Base-by-base conservation (phyloP, 2,329 filamentous ascomycete species). In the Neonectria coccinea region DNA sequence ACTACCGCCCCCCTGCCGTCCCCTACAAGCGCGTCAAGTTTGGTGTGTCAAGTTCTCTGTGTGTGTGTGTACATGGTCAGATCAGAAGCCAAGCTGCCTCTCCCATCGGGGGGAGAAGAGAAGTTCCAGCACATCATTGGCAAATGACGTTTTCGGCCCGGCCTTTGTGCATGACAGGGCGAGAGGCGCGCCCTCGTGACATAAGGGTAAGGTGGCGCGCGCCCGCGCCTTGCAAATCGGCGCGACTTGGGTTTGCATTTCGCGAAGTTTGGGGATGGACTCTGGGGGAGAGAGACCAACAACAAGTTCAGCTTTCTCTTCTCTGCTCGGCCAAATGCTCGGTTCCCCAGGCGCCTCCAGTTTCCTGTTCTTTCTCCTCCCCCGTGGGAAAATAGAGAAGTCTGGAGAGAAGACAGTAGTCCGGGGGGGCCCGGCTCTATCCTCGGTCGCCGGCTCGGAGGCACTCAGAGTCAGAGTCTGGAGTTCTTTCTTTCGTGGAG, bases 141-240 rank as follows among this genome's bases (percentile, higher is more conserved):
- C 63, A 68, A 60, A 60, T 71, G 70, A 67, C 70, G 70, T 73
- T 72, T 72, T 73, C 71, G 70, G 71, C 56, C 67, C 71, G 71
- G 70, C 65, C 60, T 64, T 56, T 73, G 71, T 73, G 71, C 70
- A 70, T 73, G 70, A 64, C 69, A 67, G 59, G 59, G 59, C 66
- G 67, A 70, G 60, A 63, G 52, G 60, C 63, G 56, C 20, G 51
- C 59, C 50, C 62, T 66, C 67, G 70, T 73, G 70, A 73, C 69
- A 62, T 2, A 2, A 20, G 20, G n/a, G n/a, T n/a, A 65, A 65
- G 65, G 65, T 64, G 56, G 56, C 56, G 22, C 22, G 22, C 22
- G n/a, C n/a, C 20, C 22, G 22, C 22, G 44, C 62, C 2, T 7
- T 10, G 18, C 9, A 12, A 52, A 20, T 18, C 31, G 29, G 29